Conservation (phyloP, 192 early-diverging fungal species). For the Coemansia sp. region DNA sequence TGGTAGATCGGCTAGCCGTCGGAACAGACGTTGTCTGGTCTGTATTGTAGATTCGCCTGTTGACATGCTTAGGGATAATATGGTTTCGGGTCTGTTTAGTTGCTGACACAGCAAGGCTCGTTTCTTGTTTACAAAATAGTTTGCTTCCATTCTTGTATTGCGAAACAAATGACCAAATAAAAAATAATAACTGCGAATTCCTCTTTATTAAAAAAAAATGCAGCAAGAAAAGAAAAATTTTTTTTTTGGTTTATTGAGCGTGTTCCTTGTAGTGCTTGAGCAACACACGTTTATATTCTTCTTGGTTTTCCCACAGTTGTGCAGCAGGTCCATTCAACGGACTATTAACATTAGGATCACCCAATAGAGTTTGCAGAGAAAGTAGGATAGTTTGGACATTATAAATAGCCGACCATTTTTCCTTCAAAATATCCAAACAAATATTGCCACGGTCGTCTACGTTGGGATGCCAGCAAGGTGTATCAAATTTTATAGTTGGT, state of each 20-base stretch:
- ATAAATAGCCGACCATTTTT: constrained; percentile 94
- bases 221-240: neutral
- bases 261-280: constrained; percentile 55
- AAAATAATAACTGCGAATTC: neutral
- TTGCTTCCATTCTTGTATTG: neutral
- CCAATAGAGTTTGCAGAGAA: constrained; percentile 90
- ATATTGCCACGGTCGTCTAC: constrained; percentile 90
- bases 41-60: constrained; percentile 8
- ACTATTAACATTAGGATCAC: constrained; percentile 87
- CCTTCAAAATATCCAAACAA: constrained; percentile 91
- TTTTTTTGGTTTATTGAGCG: constrained; percentile 10
- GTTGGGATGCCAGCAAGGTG: constrained; percentile 94
- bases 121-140: constrained; percentile 3
- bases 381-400: constrained; percentile 95
- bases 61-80: constrained; percentile 1
- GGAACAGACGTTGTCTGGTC: constrained; percentile 8
- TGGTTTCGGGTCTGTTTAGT: neutral
- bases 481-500: constrained; percentile 87
- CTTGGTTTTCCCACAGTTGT: constrained; percentile 71
- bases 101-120: neutral
- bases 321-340: constrained; percentile 95
- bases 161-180: neutral
- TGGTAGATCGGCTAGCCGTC: constrained; percentile 1
- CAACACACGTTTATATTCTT: constrained; percentile 49
- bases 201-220: neutral